These are phyloP conservation scores for Syncephalastrum contaminatum DNA, from an alignment of 371 early-diverging fungal species.

Conservation along the genomic window DNA sequence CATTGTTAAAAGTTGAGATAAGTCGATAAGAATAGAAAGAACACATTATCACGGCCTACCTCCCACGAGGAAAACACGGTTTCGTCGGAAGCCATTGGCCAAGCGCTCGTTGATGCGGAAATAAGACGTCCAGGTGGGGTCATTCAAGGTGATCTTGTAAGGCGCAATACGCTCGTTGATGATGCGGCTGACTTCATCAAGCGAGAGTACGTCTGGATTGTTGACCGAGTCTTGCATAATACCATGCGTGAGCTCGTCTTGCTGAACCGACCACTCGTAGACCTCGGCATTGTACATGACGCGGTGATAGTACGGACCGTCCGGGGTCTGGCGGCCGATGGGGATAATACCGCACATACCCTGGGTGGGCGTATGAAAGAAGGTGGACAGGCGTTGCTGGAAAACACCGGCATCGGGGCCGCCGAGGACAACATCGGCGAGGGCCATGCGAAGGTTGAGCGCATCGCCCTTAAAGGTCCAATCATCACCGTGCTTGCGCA, in stretches of 20 bases:
- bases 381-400: too few species aligned
- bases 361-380: too few species aligned
- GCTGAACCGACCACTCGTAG: constrained; percentile 35
- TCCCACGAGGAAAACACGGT: constrained; percentile 32
- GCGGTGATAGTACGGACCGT: constrained; percentile 11
- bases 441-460: constrained; percentile 15
- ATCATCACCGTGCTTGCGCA: constrained; percentile 17
- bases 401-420: too few species aligned
- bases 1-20: too few species aligned
- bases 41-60: too few species aligned
- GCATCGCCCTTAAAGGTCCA: constrained; percentile 33
- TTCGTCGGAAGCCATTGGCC: constrained; percentile 33
- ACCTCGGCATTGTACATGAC: constrained; percentile 10
- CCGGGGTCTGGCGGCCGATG: background rate
- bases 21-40: too few species aligned
- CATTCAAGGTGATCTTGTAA: background rate
- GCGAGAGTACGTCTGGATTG: background rate
- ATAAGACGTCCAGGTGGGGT: constrained; percentile 19
- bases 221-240: background rate
- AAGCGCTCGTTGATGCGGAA: constrained; percentile 41
- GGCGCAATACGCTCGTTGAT: constrained; percentile 1
- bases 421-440: constrained; percentile 24
- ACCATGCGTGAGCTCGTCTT: constrained; percentile 22
- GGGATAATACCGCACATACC: constrained; percentile 9
- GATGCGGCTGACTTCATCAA: constrained; percentile 7